Evolutionary conservation across 768 basidiomycete species (phyloP), one percentile per base, ranked within the genome.

Genomic region (Auriscalpium vulgare): DNA sequence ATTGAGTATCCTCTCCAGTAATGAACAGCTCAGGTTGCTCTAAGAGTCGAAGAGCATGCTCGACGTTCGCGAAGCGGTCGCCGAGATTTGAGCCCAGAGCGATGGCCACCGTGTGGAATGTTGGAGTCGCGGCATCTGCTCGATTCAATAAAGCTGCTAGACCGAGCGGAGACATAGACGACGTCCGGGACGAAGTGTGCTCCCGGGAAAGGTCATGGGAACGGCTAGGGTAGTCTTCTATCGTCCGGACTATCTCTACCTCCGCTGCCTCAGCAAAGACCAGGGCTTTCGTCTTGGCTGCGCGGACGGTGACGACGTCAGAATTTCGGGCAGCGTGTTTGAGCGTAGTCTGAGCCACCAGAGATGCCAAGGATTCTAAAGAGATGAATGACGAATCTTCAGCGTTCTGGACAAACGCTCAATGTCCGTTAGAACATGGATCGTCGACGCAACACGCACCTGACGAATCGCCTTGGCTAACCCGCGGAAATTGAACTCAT

Each of bases 61-160:
- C 85, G 59, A 98, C 87, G 66, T 97, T 88, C 21, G 76, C 77
- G 60, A 92, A 87, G 7, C 88, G 76, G 69, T 97, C 92, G 0
- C 92, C 93, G 0, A 97, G 75, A 65, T 98, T 98, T 4, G 93
- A 88, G 0, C 95, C 95, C 1, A 98, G 69, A 1, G 91, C 91
- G 37, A 98, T 78, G 9, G 84, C 84, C 3, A 77, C 87, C 1
- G 61, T 72, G 54, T 76, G 74, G 10, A 47, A 45, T 47, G 37
- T 14, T 10, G 11, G 16, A 23, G 29, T 5, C 21, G 53, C 16
- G 10, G 47, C 19, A 7, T 23, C 17, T 46, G 16, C 45, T 8
- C 40, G 19, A n/a, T 10, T 7, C 49, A 54, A 9, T 23, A n/a
- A 29, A 34, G n/a, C 14, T n/a, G 47, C 47, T 1, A 48, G 13